Conservation (phyloP, 495 filamentous ascomycete genomes). For the Xylaria scruposa region DNA sequence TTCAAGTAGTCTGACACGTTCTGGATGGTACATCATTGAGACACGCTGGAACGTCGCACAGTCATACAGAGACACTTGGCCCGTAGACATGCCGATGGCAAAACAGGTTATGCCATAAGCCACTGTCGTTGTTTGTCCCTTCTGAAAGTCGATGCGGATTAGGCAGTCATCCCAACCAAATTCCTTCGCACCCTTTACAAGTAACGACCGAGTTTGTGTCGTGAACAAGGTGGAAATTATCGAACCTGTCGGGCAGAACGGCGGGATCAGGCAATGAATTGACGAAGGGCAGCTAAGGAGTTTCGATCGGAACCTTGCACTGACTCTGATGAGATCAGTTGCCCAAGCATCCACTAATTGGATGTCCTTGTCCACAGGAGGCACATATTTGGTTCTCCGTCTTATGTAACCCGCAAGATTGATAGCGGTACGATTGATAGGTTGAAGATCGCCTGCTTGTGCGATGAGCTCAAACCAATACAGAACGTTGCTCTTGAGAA, state of each 20-base stretch:
- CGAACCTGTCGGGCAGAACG: constrained; percentile 44
- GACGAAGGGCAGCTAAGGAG: constrained; percentile 41
- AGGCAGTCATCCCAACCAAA: constrained; percentile 44
- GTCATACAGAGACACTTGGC: constrained; percentile 38
- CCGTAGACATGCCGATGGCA: constrained; percentile 40
- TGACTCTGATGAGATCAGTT: constrained; percentile 44
- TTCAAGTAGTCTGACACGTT: constrained; percentile 32
- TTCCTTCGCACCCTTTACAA: constrained; percentile 26
- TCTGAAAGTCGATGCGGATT: constrained; percentile 34
- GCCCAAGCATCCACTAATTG: constrained; percentile 35
- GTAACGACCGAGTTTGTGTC: constrained; percentile 28
- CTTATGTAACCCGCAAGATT: constrained; percentile 40
- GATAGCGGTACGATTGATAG: constrained; percentile 33
- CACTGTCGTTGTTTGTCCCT: constrained; percentile 31
- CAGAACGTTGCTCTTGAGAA: constrained; percentile 36
- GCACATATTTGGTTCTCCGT: constrained; percentile 33
- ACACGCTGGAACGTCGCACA: constrained; percentile 33
- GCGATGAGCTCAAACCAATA: constrained; percentile 43
- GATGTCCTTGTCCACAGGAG: constrained; percentile 33
- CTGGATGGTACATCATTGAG: constrained; percentile 31
- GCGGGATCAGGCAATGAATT: constrained; percentile 43
- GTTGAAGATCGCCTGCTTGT: constrained; percentile 27
- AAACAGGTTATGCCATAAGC: constrained; percentile 35
- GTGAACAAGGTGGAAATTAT: constrained; percentile 29
- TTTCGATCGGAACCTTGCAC: constrained; percentile 41